These are phyloP conservation scores for Cercospora beticola DNA, from an alignment of 2,329 filamentous ascomycete species.

Conservation along the genomic window DNA sequence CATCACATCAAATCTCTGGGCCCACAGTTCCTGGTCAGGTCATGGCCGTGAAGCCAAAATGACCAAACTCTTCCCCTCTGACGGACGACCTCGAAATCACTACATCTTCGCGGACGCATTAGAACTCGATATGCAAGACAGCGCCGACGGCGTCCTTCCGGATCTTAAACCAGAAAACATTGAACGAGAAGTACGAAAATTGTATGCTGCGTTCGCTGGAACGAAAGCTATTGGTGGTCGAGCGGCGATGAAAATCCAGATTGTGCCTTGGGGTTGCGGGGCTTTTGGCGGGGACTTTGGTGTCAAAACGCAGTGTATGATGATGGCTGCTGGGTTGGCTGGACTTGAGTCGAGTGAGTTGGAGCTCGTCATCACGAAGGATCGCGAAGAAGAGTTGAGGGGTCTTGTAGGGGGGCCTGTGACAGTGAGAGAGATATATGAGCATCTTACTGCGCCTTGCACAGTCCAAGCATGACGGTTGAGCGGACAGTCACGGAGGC, in stretches of 20 bases:
- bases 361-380: slow-evolving; percentile 14
- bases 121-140: not conserved
- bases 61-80: not conserved
- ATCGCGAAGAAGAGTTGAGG: not conserved
- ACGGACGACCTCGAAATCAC: not conserved
- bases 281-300: slow-evolving; percentile 13
- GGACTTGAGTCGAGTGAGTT: slow-evolving; percentile 5
- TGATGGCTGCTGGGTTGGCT: slow-evolving; percentile 19
- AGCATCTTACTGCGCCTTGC: no score
- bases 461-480: no score
- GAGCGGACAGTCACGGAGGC: no score
- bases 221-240: not conserved
- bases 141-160: not conserved
- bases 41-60: slow-evolving; percentile 16
- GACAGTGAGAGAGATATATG: not conserved
- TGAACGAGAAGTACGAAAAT: slow-evolving; percentile 11
- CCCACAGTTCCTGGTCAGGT: slow-evolving; percentile 14
- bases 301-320: slow-evolving; percentile 19
- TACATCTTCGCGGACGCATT: slow-evolving; percentile 3
- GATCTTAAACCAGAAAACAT: slow-evolving; percentile 7
- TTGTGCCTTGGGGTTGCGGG: slow-evolving; percentile 19
- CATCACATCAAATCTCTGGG: slow-evolving; percentile 13
- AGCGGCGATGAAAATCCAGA: slow-evolving; percentile 8
- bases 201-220: slow-evolving; percentile 13
- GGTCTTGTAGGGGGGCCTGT: not conserved